phyloP scores from a whole-genome alignment of 805 yeast species.

The Barnettozyma sp. region DNA sequence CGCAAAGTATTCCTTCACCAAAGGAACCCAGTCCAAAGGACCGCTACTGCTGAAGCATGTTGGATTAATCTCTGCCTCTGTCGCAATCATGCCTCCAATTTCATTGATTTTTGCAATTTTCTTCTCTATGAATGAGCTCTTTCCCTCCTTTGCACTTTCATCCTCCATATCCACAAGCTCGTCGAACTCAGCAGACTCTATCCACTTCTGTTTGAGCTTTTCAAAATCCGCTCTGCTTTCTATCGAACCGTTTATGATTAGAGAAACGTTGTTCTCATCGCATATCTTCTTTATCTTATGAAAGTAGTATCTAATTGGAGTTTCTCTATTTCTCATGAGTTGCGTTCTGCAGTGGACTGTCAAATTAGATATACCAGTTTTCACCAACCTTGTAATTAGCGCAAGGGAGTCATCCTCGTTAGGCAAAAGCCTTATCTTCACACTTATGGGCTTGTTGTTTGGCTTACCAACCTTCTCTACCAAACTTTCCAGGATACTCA shows the following conservation, averaged over 20 bases:
- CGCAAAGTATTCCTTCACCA: constrained; percentile 48
- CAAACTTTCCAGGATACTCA: constrained; percentile 56
- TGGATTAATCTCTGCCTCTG: constrained; percentile 82
- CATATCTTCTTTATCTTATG: constrained; percentile 57
- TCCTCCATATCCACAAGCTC: constrained; percentile 2
- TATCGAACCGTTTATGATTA: constrained; percentile 80
- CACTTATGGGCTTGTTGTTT: constrained; percentile 72
- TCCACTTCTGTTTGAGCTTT: constrained; percentile 39
- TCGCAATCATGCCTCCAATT: constrained; percentile 92
- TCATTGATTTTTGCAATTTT: constrained; percentile 35
- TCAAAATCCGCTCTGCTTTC: constrained; percentile 45
- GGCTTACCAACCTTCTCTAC: constrained; percentile 81
- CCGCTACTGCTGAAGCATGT: constrained; percentile 52
- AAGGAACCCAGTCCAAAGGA: constrained; percentile 45
- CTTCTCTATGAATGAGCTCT: background rate
- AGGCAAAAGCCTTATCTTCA: constrained; percentile 78
- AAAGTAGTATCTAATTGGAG: constrained; percentile 68
- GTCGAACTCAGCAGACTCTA: constrained; percentile 5
- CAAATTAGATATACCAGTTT: constrained; percentile 78
- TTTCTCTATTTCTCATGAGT: constrained; percentile 81
- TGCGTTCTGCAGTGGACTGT: constrained; percentile 91
- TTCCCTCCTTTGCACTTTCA: background rate
- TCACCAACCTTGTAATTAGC: constrained; percentile 49
- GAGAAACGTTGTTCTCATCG: constrained; percentile 52
- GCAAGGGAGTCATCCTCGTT: constrained; percentile 51